Evolutionary conservation across 306 rosid species (phyloP).

Genomic region (Albizia julibrissin): DNA sequence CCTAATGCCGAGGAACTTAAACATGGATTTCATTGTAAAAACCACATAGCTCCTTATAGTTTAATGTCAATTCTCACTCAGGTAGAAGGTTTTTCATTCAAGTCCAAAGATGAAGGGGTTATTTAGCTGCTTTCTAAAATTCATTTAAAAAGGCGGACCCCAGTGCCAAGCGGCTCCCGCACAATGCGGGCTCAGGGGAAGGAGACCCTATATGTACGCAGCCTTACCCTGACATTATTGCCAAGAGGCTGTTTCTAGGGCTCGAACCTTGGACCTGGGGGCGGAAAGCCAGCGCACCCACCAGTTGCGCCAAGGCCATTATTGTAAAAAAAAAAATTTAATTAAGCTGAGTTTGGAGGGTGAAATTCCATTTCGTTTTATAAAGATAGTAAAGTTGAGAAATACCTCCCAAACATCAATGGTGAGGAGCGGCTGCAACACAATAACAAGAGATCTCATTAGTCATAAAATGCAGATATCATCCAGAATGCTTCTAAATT

Average conservation of each 20-base stretch:
- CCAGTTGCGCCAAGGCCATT: no score
- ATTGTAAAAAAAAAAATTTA: neutral
- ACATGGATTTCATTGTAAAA: neutral
- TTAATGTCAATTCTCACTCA: neutral
- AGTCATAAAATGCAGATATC: neutral
- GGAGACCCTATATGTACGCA: no score
- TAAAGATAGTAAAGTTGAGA: neutral
- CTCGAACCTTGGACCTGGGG: no score
- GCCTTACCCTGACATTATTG: no score
- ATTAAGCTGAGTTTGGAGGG: neutral
- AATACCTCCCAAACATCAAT: conserved; percentile 8
- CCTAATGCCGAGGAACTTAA: neutral
- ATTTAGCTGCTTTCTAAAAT: neutral
- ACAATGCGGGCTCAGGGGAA: no score
- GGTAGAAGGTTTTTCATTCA: neutral
- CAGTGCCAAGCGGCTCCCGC: no score
- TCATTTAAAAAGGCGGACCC: no score
- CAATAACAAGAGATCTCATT: neutral
- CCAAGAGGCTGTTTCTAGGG: no score
- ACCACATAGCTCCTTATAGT: neutral
- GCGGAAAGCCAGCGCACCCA: no score
- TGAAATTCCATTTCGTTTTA: neutral
- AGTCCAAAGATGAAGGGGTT: neutral
- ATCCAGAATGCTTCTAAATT: neutral
- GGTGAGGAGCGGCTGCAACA: neutral